Evolutionary conservation across 441 rosid genomes (phyloP), one percentile per base, ranked within the genome.

Genomic region (Jatropha multifida): DNA sequence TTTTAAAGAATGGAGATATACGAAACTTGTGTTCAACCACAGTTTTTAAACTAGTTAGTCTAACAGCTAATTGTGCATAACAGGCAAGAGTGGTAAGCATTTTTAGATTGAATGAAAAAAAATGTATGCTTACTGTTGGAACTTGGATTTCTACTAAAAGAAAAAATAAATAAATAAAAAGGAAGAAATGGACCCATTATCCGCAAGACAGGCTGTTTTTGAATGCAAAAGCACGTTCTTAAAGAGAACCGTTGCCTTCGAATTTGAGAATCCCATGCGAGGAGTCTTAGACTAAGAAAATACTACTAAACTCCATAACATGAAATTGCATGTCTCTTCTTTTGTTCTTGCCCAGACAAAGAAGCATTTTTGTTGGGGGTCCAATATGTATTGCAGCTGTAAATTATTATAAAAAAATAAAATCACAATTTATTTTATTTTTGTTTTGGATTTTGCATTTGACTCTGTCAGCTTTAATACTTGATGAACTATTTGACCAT

Each of bases 161-260:
- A 32, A 32, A 32, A 32, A 32, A 32, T 1, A 32, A 0, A 32
- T 2, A 32, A 32, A 32, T 2, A 32, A 32, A 32, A 32, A 32
- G 32, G 32, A 32, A 32, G 9, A 41, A 3, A 65, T 49, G 73
- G 67, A 60, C 60, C 80, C 74, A 51, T 56, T 6, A 4, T 63
- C 32, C 73, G 4, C 55, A 10, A 61, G 70, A 76, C 84, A 78
- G 84, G 58, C 80, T 77, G 78, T 77, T 69, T 5, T 62, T 37
- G 23, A 60, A 48, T 38, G 74, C 62, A 61, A 49, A 70, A 23
- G 66, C 80, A 78, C 66, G 73, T 73, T 79, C 69, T 38, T 49
- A 12, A 12, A 52, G 49, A 48, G 65, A 41, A 12, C 32, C 27
- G 26, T 49, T 55, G 71, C 61, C 49, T 60, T 32, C 32, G n/a